phyloP scores from a whole-genome alignment of 371 early-diverging fungal species.

The Circinella umbellata region DNA sequence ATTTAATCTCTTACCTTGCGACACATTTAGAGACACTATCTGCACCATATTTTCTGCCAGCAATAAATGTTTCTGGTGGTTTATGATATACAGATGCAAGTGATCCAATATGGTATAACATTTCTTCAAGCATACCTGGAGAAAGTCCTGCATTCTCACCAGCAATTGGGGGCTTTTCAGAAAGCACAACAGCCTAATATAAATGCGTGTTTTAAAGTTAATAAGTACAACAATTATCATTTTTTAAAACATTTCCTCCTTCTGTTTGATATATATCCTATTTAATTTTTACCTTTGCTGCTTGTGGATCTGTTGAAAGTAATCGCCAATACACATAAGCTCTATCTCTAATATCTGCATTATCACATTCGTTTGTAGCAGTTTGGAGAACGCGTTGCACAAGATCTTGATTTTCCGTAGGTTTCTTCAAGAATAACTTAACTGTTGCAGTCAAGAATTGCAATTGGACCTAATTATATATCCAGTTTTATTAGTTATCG shows the following conservation, averaged over 20 bases:
- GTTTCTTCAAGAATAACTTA: constrained; percentile 90
- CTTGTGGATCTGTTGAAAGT: constrained; percentile 90
- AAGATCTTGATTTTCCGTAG: constrained; percentile 86
- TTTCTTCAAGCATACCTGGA: constrained; percentile 82
- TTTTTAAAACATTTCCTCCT: no score
- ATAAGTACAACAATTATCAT: neutral
- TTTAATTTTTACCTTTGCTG: constrained; percentile 58
- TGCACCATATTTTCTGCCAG: constrained; percentile 65
- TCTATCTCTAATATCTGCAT: constrained; percentile 95
- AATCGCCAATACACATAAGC: constrained; percentile 97
- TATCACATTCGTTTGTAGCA: constrained; percentile 89
- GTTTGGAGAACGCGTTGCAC: constrained; percentile 87
- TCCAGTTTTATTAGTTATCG: no score
- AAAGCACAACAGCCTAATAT: constrained; percentile 69
- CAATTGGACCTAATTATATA: constrained; percentile 73
- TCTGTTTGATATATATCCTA: neutral
- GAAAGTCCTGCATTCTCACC: constrained; percentile 83
- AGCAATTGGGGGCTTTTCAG: constrained; percentile 93
- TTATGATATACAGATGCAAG: constrained; percentile 95
- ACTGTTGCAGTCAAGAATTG: constrained; percentile 88
- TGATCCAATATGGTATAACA: constrained; percentile 85
- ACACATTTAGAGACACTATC: constrained; percentile 57
- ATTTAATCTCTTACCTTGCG: constrained; percentile 41
- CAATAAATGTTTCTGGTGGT: constrained; percentile 82
- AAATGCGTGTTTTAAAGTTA: neutral